Percentiles rank a stretch among this genome's conserved stretches.
phyloP scores from a whole-genome alignment of 176 grass and related monocot species.

The Saccharum officinarum region DNA sequence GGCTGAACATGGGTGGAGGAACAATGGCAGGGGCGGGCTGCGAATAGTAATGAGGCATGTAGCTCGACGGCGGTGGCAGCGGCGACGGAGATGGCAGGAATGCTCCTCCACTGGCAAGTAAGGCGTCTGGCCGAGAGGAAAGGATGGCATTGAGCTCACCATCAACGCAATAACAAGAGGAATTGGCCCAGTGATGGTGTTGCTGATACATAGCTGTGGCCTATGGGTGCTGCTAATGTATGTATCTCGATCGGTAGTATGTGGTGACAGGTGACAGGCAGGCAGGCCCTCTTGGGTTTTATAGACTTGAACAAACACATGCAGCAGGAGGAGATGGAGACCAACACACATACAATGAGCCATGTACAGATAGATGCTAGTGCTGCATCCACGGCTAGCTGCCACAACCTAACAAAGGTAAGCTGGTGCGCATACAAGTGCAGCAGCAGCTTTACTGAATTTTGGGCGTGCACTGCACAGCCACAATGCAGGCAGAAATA shows the following conservation, averaged over 20 bases:
- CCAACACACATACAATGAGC: background rate
- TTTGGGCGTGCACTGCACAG: background rate
- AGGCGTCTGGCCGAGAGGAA: background rate
- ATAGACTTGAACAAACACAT: background rate
- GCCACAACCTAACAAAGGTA: conserved; percentile 12
- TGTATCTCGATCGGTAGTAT: too few species aligned
- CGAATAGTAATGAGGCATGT: background rate
- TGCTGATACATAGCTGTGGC: background rate
- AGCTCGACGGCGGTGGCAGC: background rate
- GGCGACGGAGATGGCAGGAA: background rate
- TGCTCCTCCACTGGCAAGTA: background rate
- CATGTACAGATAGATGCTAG: background rate
- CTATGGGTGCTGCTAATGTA: background rate
- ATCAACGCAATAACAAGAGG: background rate
- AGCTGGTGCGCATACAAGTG: conserved; percentile 20
- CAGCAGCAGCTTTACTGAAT: background rate
- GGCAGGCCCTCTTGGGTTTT: background rate
- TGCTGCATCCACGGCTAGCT: background rate
- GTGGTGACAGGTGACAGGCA: background rate
- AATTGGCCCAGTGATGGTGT: background rate
- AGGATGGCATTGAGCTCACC: background rate
- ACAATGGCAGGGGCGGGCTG: background rate
- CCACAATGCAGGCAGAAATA: background rate
- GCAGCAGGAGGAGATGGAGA: background rate
- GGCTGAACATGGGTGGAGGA: background rate